Evolutionary conservation across 495 filamentous ascomycete species (phyloP).

Genomic region (Hypoxylon lienhwacheense): DNA sequence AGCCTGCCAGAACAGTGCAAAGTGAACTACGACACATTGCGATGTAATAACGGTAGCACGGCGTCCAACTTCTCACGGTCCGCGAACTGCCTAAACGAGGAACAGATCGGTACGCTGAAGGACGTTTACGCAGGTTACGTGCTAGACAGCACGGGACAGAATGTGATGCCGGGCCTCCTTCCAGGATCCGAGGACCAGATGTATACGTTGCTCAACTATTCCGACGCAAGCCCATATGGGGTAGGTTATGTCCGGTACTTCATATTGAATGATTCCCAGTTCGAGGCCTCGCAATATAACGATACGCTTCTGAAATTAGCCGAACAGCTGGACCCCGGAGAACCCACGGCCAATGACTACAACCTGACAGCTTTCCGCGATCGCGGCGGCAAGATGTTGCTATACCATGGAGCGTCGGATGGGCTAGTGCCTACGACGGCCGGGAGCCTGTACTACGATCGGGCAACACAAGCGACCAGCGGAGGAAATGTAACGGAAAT

Average conservation of each 20-base stretch:
- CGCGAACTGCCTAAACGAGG: constrained; percentile 55
- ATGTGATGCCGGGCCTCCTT: constrained; percentile 57
- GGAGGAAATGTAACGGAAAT: constrained; percentile 29
- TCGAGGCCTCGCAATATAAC: constrained; percentile 42
- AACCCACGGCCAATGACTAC: constrained; percentile 51
- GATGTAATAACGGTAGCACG: constrained; percentile 46
- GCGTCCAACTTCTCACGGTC: constrained; percentile 32
- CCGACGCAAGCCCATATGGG: constrained; percentile 45
- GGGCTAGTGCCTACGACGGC: constrained; percentile 49
- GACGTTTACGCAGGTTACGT: constrained; percentile 59
- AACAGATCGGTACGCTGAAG: constrained; percentile 58
- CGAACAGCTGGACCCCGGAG: constrained; percentile 47
- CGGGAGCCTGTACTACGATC: constrained; percentile 49
- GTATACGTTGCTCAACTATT: constrained; percentile 41
- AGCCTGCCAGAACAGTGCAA: constrained; percentile 61
- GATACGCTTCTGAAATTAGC: constrained; percentile 44
- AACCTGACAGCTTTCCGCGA: constrained; percentile 51
- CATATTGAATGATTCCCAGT: constrained; percentile 47
- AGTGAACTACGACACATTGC: constrained; percentile 55
- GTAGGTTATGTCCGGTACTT: constrained; percentile 48
- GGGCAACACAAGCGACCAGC: constrained; percentile 43
- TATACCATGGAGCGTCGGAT: constrained; percentile 59
- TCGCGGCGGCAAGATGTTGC: constrained; percentile 56
- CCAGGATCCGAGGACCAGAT: constrained; percentile 49
- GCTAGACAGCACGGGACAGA: constrained; percentile 49